These are phyloP conservation scores for Penicillium crustosum DNA, from an alignment of 2,329 filamentous ascomycete species.

Conservation along the genomic window DNA sequence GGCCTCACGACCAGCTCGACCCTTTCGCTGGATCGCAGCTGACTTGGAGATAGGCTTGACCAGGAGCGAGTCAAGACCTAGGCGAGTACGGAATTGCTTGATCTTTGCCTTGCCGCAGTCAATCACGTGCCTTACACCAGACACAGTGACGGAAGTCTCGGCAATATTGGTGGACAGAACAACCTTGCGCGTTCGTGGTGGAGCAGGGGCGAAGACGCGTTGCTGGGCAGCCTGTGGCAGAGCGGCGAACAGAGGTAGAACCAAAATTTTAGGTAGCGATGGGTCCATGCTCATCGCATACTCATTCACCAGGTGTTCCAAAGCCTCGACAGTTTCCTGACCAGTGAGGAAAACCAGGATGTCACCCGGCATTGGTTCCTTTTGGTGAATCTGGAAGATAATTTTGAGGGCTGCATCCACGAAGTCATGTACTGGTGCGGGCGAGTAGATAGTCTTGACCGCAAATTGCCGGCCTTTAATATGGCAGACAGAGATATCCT, in stretches of 20 bases:
- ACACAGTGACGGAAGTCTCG: conserved; percentile 96
- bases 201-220: conserved; percentile 75
- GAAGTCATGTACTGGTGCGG: conserved; percentile 73
- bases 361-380: conserved; percentile 89
- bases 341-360: conserved; percentile 90
- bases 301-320: conserved; percentile 78
- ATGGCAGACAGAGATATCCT: conserved; percentile 57
- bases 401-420: conserved; percentile 77
- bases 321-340: conserved; percentile 84
- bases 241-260: conserved; percentile 85
- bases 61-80: conserved; percentile 87
- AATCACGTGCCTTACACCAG: conserved; percentile 86
- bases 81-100: conserved; percentile 80
- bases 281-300: conserved; percentile 70
- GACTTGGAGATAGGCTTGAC: conserved; percentile 90
- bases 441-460: conserved; percentile 74
- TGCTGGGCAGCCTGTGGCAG: conserved; percentile 85
- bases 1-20: conserved; percentile 89
- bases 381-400: conserved; percentile 82
- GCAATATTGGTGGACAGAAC: conserved; percentile 96
- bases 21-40: conserved; percentile 85
- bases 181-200: conserved; percentile 76
- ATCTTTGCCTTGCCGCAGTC: conserved; percentile 93
- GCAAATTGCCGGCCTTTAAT: conserved; percentile 87
- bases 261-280: conserved; percentile 66